A percentile compares a stretch with the other conserved stretches of the same genome.
phyloP scores from a whole-genome alignment of 108 stramenopile genomes.

The Skeletonema tropicum region DNA sequence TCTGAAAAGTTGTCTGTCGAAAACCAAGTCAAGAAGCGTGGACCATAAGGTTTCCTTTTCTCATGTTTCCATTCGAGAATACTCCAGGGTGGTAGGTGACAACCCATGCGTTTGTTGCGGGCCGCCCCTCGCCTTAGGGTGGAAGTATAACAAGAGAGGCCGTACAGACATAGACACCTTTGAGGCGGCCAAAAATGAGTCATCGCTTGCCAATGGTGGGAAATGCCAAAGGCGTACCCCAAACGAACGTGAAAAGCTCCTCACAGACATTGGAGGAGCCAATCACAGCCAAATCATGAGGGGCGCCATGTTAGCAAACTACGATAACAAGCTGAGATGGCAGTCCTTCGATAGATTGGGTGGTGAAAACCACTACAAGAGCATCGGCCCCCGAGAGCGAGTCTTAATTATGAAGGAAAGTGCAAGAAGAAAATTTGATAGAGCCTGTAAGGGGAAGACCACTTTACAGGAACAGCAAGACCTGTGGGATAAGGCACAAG shows the following conservation, averaged over 20 bases:
- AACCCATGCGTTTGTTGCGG: conserved; percentile 72
- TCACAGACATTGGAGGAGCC: conserved; percentile 30
- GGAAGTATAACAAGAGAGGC: conserved; percentile 54
- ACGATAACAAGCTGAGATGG: conserved; percentile 22
- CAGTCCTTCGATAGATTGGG: conserved; percentile 40
- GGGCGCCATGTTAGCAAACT: conserved; percentile 30
- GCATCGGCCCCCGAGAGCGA: conserved; percentile 34
- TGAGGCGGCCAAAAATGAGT: conserved; percentile 23
- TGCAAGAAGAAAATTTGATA: conserved; percentile 38
- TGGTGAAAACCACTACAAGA: conserved; percentile 20
- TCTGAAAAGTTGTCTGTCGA: conserved; percentile 35
- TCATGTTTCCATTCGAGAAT: conserved; percentile 39
- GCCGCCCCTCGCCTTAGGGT: conserved; percentile 64
- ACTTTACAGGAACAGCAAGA: conserved; percentile 27
- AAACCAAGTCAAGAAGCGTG: not conserved
- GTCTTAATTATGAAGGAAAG: conserved; percentile 41
- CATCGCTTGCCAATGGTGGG: not conserved
- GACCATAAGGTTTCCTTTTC: conserved; percentile 29
- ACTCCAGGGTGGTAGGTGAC: conserved; percentile 50
- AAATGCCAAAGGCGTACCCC: conserved; percentile 26
- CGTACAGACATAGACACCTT: conserved; percentile 37
- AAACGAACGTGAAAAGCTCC: conserved; percentile 22
- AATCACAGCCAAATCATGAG: conserved; percentile 28
- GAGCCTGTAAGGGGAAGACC: conserved; percentile 30
- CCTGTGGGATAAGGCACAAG: not conserved